Percentiles rank a stretch among this genome's conserved stretches.
These are phyloP conservation scores for Aspergillus ochraceus DNA, from an alignment of 2,329 filamentous ascomycete genomes.

Conservation along the genomic window DNA sequence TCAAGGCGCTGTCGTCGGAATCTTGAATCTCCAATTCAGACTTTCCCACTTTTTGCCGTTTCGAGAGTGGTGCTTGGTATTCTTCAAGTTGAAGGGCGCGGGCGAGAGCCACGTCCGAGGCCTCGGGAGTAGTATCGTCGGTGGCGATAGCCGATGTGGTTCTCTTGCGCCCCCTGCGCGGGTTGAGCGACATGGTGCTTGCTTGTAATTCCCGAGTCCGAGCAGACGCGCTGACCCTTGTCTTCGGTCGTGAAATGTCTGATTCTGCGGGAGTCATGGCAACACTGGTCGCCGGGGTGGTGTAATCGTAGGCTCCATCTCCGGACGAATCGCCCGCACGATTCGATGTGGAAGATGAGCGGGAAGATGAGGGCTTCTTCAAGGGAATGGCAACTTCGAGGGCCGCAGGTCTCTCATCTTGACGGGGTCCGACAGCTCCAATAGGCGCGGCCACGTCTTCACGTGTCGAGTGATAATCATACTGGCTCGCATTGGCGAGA, in stretches of 20 bases:
- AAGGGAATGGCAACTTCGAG: conserved; percentile 35
- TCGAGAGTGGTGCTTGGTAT: conserved; percentile 39
- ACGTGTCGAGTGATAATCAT: conserved; percentile 1
- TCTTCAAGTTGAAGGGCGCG: conserved; percentile 58
- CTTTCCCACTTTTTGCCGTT: conserved; percentile 35
- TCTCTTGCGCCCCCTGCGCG: conserved; percentile 44
- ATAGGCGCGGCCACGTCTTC: background rate
- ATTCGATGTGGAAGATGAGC: conserved; percentile 38
- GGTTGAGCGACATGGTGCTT: conserved; percentile 45
- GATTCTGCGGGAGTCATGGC: conserved; percentile 55
- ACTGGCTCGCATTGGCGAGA: conserved; percentile 12
- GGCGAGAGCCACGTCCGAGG: conserved; percentile 55
- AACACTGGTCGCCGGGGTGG: conserved; percentile 64
- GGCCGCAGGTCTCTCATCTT: background rate
- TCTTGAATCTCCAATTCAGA: conserved; percentile 24
- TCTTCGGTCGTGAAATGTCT: conserved; percentile 27
- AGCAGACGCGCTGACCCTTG: conserved; percentile 45
- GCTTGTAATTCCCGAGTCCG: conserved; percentile 49
- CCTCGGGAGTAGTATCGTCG: conserved; percentile 33
- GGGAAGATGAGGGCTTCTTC: conserved; percentile 23
- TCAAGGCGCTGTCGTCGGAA: conserved; percentile 18
- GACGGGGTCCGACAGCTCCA: background rate
- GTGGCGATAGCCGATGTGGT: conserved; percentile 46
- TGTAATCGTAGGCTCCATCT: conserved; percentile 53
- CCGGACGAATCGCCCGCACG: conserved; percentile 41